Base-by-base conservation (phyloP, 2,329 filamentous ascomycete species). In the Dothistroma pini region DNA sequence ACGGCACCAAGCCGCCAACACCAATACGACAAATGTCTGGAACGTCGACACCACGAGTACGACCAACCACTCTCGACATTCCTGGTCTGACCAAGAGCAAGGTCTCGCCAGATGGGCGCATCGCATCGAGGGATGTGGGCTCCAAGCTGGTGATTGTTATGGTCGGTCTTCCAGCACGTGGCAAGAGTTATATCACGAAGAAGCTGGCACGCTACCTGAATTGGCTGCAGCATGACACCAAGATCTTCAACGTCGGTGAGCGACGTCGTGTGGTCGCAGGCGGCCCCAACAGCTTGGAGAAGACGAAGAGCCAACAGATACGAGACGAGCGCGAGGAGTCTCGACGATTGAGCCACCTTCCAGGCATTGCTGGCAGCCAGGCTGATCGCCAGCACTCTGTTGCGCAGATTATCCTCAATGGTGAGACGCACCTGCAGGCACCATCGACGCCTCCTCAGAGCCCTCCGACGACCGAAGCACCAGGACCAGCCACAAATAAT, bases 121-220 rank as follows among this genome's bases (percentile, higher is more conserved):
- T 99, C 69, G 89, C 95, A 58, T 88, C 93, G 73, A 85, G 93
- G 72, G 95, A 99, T 83, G 90, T 99, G 54, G 95, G 93, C 54
- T 90, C 95, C 47, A 99, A 99, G 81, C 82, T 99, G 64, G 91
- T 97, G 73, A 96, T 99, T 71, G 87, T 99, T 75, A 99, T 99
- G 95, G 95, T 99, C 63, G 95, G 95, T 65, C 80, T 99, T 70
- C 95, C 95, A 2, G 95, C 95, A 10, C 84, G 95, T 71, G 95
- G 95, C 74, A 99, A 99, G 79, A 97, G 93, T 58, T 99, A 99
- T 78, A 96, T 99, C 71, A 97, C 95, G 63, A 97, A 97, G 81
- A 99, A 99, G 79, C 85, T 99, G 65, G 90, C 95, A 61, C 86
- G 95, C 63, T 99, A 97, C 74, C 80, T 99, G 55, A 93, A 96